These are phyloP conservation scores for Cichorium intybus DNA, from an alignment of 140 eudicot genomes.

Conservation along the genomic window DNA sequence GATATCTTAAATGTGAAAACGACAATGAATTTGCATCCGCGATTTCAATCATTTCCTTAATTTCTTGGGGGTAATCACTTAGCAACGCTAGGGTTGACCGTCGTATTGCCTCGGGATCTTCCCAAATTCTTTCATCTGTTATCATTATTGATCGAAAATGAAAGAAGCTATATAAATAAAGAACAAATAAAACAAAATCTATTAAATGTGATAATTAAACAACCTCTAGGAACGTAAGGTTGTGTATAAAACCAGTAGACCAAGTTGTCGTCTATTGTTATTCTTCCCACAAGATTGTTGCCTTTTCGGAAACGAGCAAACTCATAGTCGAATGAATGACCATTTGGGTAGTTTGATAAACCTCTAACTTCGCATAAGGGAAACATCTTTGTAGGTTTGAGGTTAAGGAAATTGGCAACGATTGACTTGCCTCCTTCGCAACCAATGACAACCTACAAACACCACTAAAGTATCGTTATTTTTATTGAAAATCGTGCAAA, in stretches of 20 bases:
- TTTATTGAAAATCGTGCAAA: too few relatives aligned
- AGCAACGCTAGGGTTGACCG: constrained; percentile 20
- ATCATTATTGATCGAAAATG: background rate
- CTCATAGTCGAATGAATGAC: constrained; percentile 45
- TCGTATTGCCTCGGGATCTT: constrained; percentile 32
- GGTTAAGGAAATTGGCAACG: constrained; percentile 42
- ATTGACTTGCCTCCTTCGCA: constrained; percentile 61
- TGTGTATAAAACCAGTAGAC: constrained; percentile 55
- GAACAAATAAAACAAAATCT: background rate
- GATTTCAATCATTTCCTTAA: constrained; percentile 31
- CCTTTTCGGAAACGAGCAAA: constrained; percentile 31
- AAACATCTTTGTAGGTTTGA: constrained; percentile 36
- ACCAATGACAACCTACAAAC: constrained; percentile 52
- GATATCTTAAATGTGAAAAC: constrained; percentile 40
- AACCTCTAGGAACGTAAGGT: constrained; percentile 6
- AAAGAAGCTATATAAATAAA: background rate
- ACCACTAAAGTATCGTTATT: too few relatives aligned
- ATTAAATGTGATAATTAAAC: background rate
- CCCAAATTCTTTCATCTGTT: constrained; percentile 31
- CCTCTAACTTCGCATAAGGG: constrained; percentile 43
- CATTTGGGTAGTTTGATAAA: constrained; percentile 47
- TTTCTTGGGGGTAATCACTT: constrained; percentile 34
- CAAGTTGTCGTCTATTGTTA: constrained; percentile 41
- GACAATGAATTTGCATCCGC: constrained; percentile 38
- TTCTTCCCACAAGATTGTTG: constrained; percentile 35